These are phyloP conservation scores for Aspergillus japonicus DNA, from an alignment of 2,329 filamentous ascomycete species.

Conservation along the genomic window DNA sequence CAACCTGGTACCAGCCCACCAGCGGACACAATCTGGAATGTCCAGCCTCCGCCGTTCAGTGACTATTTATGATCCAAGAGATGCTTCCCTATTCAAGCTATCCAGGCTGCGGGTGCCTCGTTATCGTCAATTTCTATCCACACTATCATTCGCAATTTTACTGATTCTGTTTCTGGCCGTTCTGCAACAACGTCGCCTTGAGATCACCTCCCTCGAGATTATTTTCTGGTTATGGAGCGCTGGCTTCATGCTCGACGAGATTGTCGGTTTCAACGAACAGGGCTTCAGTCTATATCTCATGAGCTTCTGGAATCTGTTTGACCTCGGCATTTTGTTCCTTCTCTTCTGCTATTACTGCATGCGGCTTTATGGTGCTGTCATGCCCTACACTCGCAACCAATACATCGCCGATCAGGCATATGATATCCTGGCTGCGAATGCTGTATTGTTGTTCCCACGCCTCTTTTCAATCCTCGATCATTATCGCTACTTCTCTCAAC, in stretches of 20 bases:
- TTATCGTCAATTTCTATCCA: slow-evolving; percentile 88
- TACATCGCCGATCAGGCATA: slow-evolving; percentile 82
- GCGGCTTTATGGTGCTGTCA: slow-evolving; percentile 80
- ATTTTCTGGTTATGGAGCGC: slow-evolving; percentile 98
- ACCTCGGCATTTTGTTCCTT: slow-evolving; percentile 81
- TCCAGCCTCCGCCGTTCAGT: slow-evolving; percentile 63
- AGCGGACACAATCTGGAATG: slow-evolving; percentile 19
- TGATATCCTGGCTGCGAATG: slow-evolving; percentile 88
- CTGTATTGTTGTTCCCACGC: slow-evolving; percentile 82
- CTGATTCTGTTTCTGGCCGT: slow-evolving; percentile 84
- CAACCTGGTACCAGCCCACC: slow-evolving; percentile 10
- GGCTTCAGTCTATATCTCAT: slow-evolving; percentile 95
- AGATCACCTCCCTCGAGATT: slow-evolving; percentile 81
- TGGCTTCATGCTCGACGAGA: slow-evolving; percentile 93
- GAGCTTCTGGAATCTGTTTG: slow-evolving; percentile 97
- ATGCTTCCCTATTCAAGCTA: slow-evolving; percentile 87
- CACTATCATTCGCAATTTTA: slow-evolving; percentile 79
- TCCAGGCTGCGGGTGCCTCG: slow-evolving; percentile 86
- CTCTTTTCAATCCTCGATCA: slow-evolving; percentile 93
- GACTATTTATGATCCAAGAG: slow-evolving; percentile 82
- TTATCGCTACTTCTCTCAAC: slow-evolving; percentile 92
- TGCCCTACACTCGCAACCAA: slow-evolving; percentile 67
- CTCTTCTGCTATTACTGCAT: slow-evolving; percentile 88
- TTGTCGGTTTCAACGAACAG: slow-evolving; percentile 95
- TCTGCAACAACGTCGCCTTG: slow-evolving; percentile 68